phyloP scores from a whole-genome alignment of 345 rosid species.

The Psidium friedrichsthalianum region DNA sequence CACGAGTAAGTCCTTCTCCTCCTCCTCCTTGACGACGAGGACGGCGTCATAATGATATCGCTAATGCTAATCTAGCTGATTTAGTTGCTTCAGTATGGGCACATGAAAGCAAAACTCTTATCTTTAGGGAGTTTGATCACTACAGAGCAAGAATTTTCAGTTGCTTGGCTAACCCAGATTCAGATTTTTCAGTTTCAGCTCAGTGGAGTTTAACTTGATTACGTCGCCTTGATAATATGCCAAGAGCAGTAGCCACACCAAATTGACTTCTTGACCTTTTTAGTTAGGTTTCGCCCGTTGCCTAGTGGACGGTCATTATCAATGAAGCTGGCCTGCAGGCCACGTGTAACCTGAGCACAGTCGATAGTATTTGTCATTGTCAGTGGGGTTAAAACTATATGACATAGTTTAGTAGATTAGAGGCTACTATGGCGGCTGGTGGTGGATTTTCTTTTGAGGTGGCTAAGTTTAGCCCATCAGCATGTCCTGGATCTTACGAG shows the following conservation, averaged over 20 bases:
- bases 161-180: neutral
- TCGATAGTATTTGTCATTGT: neutral
- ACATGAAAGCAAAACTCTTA: neutral
- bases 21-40: neutral
- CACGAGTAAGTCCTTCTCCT: slow-evolving; percentile 40
- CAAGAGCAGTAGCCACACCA: neutral
- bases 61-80: neutral
- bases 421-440: neutral
- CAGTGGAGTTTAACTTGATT: neutral
- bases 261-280: neutral
- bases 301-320: neutral
- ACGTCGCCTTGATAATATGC: neutral
- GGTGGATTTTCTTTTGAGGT: neutral
- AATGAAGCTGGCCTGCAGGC: neutral
- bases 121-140: neutral
- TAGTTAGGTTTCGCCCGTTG: neutral
- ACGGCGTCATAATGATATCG: neutral
- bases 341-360: neutral
- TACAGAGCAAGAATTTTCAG: neutral
- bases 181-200: neutral
- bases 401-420: neutral
- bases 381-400: neutral
- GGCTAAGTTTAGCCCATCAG: neutral
- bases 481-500: neutral
- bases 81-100: neutral